Percentiles rank a stretch among this genome's conserved stretches.
Conservation (phyloP, 768 basidiomycete genomes). For the Leucocoprinus sp. region DNA sequence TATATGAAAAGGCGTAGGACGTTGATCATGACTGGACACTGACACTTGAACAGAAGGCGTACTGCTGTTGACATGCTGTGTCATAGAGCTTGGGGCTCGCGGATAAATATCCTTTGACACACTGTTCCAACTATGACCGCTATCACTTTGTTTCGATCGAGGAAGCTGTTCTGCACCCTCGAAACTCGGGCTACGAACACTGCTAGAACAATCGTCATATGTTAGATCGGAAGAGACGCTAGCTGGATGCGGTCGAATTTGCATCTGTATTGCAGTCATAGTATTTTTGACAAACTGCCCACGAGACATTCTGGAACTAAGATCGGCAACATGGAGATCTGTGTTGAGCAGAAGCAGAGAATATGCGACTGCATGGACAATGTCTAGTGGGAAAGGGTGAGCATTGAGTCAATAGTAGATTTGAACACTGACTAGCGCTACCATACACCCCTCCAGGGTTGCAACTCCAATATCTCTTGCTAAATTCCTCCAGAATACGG, state of each 20-base stretch:
- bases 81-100: conserved; percentile 21
- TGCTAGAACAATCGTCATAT: conserved; percentile 56
- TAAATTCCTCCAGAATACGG: conserved; percentile 89
- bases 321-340: conserved; percentile 92
- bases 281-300: conserved; percentile 91
- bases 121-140: conserved; percentile 81
- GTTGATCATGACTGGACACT: conserved; percentile 25
- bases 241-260: conserved; percentile 48
- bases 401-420: not conserved
- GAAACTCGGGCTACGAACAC: conserved; percentile 45
- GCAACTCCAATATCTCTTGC: conserved; percentile 84
- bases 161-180: conserved; percentile 48
- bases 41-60: conserved; percentile 56
- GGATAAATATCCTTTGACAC: conserved; percentile 50
- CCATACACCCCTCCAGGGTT: conserved; percentile 79
- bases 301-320: conserved; percentile 83
- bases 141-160: conserved; percentile 71
- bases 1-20: conserved; percentile 22
- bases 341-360: conserved; percentile 93
- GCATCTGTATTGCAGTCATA: conserved; percentile 75
- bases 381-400: conserved; percentile 37
- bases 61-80: conserved; percentile 47
- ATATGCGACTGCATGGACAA: conserved; percentile 93
- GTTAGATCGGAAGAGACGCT: conserved; percentile 49
- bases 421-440: conserved; percentile 51